These are phyloP conservation scores for Noccaea bulbosa DNA, from an alignment of 345 rosid genomes.

Conservation along the genomic window DNA sequence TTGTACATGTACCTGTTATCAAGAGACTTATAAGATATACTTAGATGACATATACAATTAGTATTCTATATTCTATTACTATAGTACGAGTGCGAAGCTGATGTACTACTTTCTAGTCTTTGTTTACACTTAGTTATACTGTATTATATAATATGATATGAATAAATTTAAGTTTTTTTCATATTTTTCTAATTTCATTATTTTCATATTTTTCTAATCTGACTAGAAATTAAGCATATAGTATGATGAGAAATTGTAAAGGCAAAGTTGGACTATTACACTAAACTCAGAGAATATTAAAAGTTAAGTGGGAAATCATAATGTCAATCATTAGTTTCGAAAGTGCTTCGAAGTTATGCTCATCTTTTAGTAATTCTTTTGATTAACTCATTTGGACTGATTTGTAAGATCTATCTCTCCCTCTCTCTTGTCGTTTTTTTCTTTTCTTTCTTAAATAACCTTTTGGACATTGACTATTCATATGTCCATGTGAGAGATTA, in stretches of 20 bases:
- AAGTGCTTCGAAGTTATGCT: slow-evolving; percentile 40
- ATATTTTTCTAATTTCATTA: neutral
- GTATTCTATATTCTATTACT: neutral
- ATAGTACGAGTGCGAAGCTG: slow-evolving; percentile 11
- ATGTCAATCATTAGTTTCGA: slow-evolving; percentile 45
- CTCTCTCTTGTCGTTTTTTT: slow-evolving; percentile 2
- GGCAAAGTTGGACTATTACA: slow-evolving; percentile 24
- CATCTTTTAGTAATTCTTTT: slow-evolving; percentile 22
- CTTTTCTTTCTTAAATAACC: neutral
- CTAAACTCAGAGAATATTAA: neutral
- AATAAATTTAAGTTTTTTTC: neutral
- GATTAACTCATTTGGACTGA: slow-evolving; percentile 43
- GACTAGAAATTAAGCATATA: neutral
- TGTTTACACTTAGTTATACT: slow-evolving; percentile 27
- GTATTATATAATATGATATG: neutral
- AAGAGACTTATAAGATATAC: slow-evolving; percentile 3
- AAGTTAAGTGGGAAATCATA: slow-evolving; percentile 32
- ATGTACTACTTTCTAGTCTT: slow-evolving; percentile 31
- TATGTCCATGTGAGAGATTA: slow-evolving; percentile 40
- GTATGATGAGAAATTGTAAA: neutral
- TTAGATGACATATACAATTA: slow-evolving; percentile 9
- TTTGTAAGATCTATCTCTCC: slow-evolving; percentile 13
- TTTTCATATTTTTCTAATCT: neutral
- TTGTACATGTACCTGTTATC: slow-evolving; percentile 16
- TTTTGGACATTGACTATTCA: slow-evolving; percentile 40